These are phyloP conservation scores for Ruellia speciosa DNA, from an alignment of 305 asterid genomes.

Conservation along the genomic window DNA sequence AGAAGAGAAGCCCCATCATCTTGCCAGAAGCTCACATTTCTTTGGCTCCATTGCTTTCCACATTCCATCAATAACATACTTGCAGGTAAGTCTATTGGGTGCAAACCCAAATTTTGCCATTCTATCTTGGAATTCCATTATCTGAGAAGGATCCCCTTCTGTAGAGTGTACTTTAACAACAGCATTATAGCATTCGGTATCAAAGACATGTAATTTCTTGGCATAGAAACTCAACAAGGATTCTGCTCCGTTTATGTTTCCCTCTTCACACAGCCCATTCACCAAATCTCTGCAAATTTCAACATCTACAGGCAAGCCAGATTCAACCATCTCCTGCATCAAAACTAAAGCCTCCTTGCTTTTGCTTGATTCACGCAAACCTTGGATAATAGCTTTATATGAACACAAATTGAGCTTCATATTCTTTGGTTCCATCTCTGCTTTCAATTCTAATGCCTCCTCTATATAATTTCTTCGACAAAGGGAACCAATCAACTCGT, in stretches of 20 bases:
- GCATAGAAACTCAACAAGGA: slow-evolving; percentile 43
- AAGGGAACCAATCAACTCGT: slow-evolving; percentile 48
- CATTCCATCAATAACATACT: slow-evolving; percentile 60
- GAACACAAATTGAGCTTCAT: slow-evolving; percentile 40
- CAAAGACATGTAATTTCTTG: slow-evolving; percentile 43
- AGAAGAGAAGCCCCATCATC: too few relatives aligned
- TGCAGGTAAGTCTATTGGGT: slow-evolving; percentile 55
- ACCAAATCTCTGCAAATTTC: slow-evolving; percentile 58
- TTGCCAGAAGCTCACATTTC: not conserved
- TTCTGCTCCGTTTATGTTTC: slow-evolving; percentile 35
- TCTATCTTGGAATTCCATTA: slow-evolving; percentile 56
- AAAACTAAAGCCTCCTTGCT: slow-evolving; percentile 49
- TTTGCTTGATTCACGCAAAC: slow-evolving; percentile 52
- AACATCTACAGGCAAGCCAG: slow-evolving; percentile 41
- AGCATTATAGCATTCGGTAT: slow-evolving; percentile 51
- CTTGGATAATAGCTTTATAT: slow-evolving; percentile 45
- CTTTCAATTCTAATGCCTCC: slow-evolving; percentile 47
- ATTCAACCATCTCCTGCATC: slow-evolving; percentile 61
- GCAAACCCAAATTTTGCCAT: slow-evolving; percentile 63
- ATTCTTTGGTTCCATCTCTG: slow-evolving; percentile 44
- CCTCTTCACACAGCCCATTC: slow-evolving; percentile 45
- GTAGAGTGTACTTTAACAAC: slow-evolving; percentile 37
- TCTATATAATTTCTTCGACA: slow-evolving; percentile 43
- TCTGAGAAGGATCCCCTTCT: slow-evolving; percentile 37
- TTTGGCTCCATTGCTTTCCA: slow-evolving; percentile 29